phyloP scores from a whole-genome alignment of 306 rosid species.

The Cyamopsis tetragonoloba region DNA sequence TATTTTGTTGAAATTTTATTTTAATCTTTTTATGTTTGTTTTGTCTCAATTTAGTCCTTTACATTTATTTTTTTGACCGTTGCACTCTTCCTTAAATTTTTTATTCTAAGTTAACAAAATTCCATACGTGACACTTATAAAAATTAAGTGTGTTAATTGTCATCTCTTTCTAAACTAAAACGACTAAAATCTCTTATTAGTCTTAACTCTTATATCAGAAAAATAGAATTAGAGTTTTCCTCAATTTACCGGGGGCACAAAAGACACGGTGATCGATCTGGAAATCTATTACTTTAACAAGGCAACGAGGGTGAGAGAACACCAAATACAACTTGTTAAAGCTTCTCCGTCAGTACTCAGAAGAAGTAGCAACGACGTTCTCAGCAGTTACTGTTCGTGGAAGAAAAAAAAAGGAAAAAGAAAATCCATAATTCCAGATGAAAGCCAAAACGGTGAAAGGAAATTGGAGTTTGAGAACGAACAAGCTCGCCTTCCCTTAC shows the following conservation, averaged over 20 bases:
- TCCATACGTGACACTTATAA: no score
- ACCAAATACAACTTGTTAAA: background rate
- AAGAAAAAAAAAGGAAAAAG: background rate
- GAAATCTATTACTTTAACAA: background rate
- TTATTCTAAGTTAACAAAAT: no score
- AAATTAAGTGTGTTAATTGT: no score
- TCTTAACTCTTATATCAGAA: no score
- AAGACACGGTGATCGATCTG: background rate
- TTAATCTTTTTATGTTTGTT: no score
- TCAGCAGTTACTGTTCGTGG: background rate
- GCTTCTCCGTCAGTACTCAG: background rate
- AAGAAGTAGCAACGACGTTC: background rate
- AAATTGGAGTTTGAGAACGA: conserved; percentile 50
- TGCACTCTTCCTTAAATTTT: no score
- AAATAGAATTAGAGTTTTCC: background rate
- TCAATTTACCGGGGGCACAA: background rate
- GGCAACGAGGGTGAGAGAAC: background rate
- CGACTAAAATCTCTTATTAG: no score
- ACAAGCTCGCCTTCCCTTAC: conserved; percentile 41
- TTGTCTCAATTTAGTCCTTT: no score
- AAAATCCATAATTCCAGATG: conserved; percentile 24
- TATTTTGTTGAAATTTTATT: no score
- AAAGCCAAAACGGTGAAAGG: conserved; percentile 49
- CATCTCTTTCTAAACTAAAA: no score
- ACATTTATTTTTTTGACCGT: no score